A percentile compares a stretch with the other conserved stretches of the same genome.
Conservation (phyloP, 2,329 filamentous ascomycete genomes). For the Claviceps capensis region DNA sequence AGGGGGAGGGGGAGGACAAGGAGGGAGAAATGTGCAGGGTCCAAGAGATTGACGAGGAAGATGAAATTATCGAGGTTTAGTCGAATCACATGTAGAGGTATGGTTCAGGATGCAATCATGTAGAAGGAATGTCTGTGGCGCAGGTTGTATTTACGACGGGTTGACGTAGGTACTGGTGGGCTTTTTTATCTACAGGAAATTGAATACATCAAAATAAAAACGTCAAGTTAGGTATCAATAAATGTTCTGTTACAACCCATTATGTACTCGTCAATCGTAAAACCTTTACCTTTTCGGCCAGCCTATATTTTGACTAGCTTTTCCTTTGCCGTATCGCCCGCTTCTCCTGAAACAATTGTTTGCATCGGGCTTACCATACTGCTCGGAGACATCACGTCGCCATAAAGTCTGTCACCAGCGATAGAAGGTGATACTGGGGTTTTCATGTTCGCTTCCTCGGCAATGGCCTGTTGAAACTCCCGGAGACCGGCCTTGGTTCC, state of each 20-base stretch:
- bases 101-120: neutral
- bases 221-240: too few species aligned
- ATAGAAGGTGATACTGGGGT: constrained; percentile 2
- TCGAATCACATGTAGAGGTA: neutral
- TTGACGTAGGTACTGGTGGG: neutral
- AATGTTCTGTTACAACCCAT: neutral
- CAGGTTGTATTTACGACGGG: neutral
- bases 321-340: neutral
- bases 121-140: neutral
- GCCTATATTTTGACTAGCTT: neutral
- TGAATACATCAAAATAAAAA: too few species aligned
- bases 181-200: too few species aligned
- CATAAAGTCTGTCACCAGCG: constrained; percentile 6
- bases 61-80: constrained; percentile 41
- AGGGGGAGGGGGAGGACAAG: constrained; percentile 29
- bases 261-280: too few species aligned
- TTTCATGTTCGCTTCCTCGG: constrained; percentile 2
- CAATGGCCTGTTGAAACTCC: constrained; percentile 1
- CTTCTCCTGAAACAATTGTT: constrained; percentile 1
- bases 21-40: constrained; percentile 20
- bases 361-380: constrained; percentile 2
- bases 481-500: neutral
- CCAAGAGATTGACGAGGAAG: constrained; percentile 37
- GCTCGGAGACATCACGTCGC: constrained; percentile 7
- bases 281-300: neutral